Evolutionary conservation across 768 basidiomycete genomes (phyloP), one percentile per base, ranked within the genome.

Genomic region (Suillus sp.): DNA sequence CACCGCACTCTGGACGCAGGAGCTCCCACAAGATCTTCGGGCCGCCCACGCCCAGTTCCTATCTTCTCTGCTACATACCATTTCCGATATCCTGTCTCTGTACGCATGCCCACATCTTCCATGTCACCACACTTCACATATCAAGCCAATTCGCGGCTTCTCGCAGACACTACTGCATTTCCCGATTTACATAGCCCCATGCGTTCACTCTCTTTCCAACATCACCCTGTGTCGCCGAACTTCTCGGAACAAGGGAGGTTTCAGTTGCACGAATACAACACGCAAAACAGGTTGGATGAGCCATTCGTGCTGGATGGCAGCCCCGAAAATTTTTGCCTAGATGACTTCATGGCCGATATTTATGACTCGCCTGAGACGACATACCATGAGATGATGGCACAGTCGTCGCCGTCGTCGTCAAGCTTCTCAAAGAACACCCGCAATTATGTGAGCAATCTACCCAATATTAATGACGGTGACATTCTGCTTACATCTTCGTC

Each of bases 31-130:
- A 62, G 57, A 38, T 63, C 64, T 25, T 59, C 68, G 13, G 65
- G 62, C n/a, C 73, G 75, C 7, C 66, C 73, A 10, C 73, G 66
- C 9, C 71, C 66, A 20, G 68, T 74, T 1, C 64, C 78, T 40
- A 75, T 86, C 59, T 88, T 87, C 74, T 85, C 84, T 14, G 86
- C 86, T 10, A 78, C 80, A 62, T 88, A 87, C 72, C 83, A 80
- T 67, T 88, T 88, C 76, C 78, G 73, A 40, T 86, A 83, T 64
- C 70, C 75, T 4, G 42, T 66, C 35, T 54, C 67, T 30, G 65
- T 61, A 62, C 65, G 63, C 50, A 37, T 67, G 20, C 45, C 63
- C 35, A 61, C 66, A 43, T 48, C 71, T 18, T 27, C 65, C 55
- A 71, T 67, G 65, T 67, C 73, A 62, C 37, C 56, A 18, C 25